Evolutionary conservation across 139 green algal genomes (phyloP), one percentile per base, ranked within the genome.

Genomic region (Chlorella ohadii): DNA sequence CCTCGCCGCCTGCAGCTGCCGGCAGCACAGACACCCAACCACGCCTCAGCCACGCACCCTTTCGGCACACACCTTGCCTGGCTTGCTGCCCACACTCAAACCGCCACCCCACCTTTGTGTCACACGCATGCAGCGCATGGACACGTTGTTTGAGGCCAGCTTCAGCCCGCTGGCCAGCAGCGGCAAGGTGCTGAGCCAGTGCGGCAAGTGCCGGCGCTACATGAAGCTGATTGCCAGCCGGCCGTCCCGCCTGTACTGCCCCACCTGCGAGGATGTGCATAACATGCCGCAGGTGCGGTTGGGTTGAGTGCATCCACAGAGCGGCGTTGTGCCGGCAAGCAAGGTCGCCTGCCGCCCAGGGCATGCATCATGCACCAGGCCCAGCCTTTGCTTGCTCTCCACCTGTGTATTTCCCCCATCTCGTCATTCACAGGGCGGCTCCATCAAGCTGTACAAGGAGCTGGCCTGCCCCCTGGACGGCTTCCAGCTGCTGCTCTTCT

Each of bases 401-500:
- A n/a, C n/a, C n/a, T n/a, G n/a, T n/a, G n/a, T n/a, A n/a, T n/a
- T n/a, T n/a, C n/a, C n/a, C n/a, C n/a, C n/a, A n/a, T n/a, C 15
- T 13, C 51, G 2, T 59, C 51, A 23, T 22, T 22, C 51, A 2
- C 51, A 84, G 85, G 92, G 93, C 36, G 94, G 93, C 25, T 55
- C 88, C 39, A 91, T 97, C 84, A 96, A 96, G 88, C 92, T 96
- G 79, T 98, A 98, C 90, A 97, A 97, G 75, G 90, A 89, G 31
- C 75, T 97, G 39, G 78, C 81, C 9, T 98, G 96, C 84, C 94
- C 94, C 0, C 90, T 98, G 75, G 92, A 97, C 87, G 89, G 87
- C 78, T 98, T 95, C 89, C 95, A 98, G 89, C 89, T 98, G 34
- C 86, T 97, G 75, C 89, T 98, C n/a, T 98, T 93, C 87, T 91